Evolutionary conservation across 2,329 filamentous ascomycete genomes (phyloP).

Genomic region (Colletotrichum scovillei): DNA sequence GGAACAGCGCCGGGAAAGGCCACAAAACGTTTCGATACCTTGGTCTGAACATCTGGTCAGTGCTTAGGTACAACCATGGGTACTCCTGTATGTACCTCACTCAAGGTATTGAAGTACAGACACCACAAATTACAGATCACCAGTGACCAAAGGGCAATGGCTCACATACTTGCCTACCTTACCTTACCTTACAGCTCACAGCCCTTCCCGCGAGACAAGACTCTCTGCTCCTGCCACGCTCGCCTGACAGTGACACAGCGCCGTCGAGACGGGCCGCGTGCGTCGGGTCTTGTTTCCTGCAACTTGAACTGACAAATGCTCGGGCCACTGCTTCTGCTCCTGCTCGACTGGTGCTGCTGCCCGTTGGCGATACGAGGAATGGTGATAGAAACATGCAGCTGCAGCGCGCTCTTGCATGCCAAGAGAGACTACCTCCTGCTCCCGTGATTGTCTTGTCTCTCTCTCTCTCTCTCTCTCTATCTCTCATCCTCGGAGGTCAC

Average conservation of each 20-base stretch:
- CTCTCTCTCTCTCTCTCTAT: neutral
- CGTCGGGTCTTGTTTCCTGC: neutral
- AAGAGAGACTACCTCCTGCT: neutral
- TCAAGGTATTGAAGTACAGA: no score
- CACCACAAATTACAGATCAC: neutral
- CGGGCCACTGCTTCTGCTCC: neutral
- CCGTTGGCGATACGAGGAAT: slow-evolving; percentile 10
- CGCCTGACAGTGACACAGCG: slow-evolving; percentile 5
- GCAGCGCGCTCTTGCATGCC: slow-evolving; percentile 12
- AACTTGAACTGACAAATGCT: no score
- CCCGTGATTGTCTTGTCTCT: neutral
- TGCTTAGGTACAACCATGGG: neutral
- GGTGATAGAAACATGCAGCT: neutral
- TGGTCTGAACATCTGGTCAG: neutral
- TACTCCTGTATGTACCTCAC: neutral
- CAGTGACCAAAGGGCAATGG: neutral
- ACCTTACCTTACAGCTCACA: neutral
- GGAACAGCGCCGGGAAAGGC: neutral
- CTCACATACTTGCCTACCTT: neutral
- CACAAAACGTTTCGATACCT: neutral
- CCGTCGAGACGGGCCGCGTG: slow-evolving; percentile 25
- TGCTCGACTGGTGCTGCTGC: neutral
- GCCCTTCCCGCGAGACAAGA: neutral
- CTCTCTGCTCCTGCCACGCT: no score
- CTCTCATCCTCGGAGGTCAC: neutral